A percentile compares a stretch with the other conserved stretches of the same genome.
Conservation (phyloP, 495 filamentous ascomycete genomes). For the Apiosordaria backusii region DNA sequence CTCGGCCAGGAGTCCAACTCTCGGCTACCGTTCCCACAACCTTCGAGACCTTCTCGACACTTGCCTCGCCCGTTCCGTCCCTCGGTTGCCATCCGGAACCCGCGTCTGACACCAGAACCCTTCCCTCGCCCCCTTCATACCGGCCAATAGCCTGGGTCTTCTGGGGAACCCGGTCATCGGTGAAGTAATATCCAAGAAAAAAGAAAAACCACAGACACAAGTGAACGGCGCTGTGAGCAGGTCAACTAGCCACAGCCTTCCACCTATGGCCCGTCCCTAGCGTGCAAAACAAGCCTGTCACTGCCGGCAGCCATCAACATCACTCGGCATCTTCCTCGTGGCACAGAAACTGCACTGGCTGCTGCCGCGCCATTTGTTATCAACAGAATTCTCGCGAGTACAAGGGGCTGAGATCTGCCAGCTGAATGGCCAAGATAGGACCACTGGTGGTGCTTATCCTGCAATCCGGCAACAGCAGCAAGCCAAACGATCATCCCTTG, state of each 20-base stretch:
- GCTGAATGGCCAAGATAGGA: conserved; percentile 29
- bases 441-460: conserved; percentile 26
- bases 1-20: conserved; percentile 9
- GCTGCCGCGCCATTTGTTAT: conserved; percentile 24
- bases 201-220: neutral
- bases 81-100: conserved; percentile 19
- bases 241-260: conserved; percentile 4
- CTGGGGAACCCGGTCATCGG: conserved; percentile 9
- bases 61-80: conserved; percentile 12
- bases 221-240: conserved; percentile 6
- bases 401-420: conserved; percentile 23
- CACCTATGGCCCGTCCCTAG: conserved; percentile 25
- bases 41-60: conserved; percentile 7
- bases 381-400: conserved; percentile 12
- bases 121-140: conserved; percentile 16
- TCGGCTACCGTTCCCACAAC: conserved; percentile 2
- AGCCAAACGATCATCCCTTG: conserved; percentile 13
- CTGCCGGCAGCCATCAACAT: conserved; percentile 13
- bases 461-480: conserved; percentile 25
- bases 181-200: conserved; percentile 1
- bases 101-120: conserved; percentile 15
- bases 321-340: conserved; percentile 15
- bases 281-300: conserved; percentile 18
- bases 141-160: conserved; percentile 16
- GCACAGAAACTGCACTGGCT: conserved; percentile 19